phyloP scores from a whole-genome alignment of 345 rosid genomes.

The Lepidium sativum region DNA sequence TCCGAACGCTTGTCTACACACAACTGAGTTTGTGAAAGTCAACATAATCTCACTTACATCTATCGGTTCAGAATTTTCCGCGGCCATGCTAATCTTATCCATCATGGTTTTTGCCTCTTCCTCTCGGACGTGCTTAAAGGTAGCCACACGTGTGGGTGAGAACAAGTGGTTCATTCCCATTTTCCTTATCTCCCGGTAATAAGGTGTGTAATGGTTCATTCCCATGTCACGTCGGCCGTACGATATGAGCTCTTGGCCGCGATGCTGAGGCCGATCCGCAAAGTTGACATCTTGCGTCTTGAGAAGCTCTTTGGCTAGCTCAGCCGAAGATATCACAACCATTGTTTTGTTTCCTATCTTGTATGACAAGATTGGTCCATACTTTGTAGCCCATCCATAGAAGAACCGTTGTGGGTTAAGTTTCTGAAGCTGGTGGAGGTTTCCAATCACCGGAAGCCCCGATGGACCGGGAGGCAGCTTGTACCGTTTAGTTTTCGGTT shows the following conservation, averaged over 20 bases:
- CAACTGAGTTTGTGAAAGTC: conserved; percentile 22
- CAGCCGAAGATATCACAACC: conserved; percentile 38
- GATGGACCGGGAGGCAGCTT: conserved; percentile 40
- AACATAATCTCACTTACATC: conserved; percentile 28
- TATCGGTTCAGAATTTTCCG: neutral
- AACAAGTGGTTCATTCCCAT: conserved; percentile 28
- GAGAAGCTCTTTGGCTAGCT: conserved; percentile 30
- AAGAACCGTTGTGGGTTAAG: conserved; percentile 25
- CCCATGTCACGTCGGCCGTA: conserved; percentile 30
- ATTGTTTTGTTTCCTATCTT: conserved; percentile 24
- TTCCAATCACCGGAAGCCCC: conserved; percentile 45
- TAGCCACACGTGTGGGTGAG: conserved; percentile 23
- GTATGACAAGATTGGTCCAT: conserved; percentile 40
- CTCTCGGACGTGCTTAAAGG: conserved; percentile 26
- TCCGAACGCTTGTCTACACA: conserved; percentile 34
- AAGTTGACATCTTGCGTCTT: conserved; percentile 31
- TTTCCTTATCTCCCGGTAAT: conserved; percentile 28
- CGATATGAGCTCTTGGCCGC: conserved; percentile 17
- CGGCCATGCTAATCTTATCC: conserved; percentile 11
- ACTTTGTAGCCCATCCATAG: conserved; percentile 33
- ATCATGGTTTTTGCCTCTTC: conserved; percentile 27
- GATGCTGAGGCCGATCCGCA: conserved; percentile 19
- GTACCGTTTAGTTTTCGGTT: neutral
- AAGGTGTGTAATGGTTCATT: conserved; percentile 19
- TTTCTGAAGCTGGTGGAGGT: conserved; percentile 34